Evolutionary conservation across 129 eudicot species (phyloP), one percentile per base, ranked within the genome.

Genomic region (Flaveria sonorensis): DNA sequence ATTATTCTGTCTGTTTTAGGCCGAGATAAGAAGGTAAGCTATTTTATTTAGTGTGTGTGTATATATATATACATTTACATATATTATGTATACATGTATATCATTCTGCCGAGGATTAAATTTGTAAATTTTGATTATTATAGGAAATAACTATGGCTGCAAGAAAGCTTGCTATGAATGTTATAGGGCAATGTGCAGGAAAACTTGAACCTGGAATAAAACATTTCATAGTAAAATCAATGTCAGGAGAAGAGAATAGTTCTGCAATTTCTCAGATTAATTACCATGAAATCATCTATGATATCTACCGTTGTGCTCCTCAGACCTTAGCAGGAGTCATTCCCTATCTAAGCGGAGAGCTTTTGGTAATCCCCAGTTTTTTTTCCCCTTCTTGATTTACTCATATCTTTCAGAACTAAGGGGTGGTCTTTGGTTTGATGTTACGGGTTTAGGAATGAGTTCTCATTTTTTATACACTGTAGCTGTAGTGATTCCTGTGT

Each of bases 131-230:
- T 60, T 85, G 68, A 68, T 48, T 51, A 40, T 55, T 5, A 67
- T 64, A 94, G 99, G 99, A 72, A 47, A 81, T 82, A 46, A 72
- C 79, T 1, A 68, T 56, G 83, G 86, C 96, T 78, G 97, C 92
- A 68, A 91, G 99, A 86, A 89, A 78, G 85, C 96, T 94, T 81
- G 92, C 97, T 55, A 94, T 91, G 92, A 86, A 83, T 77, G 97
- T 94, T 74, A 86, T 94, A 76, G 86, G 83, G 79, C 84, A 82
- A 6, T 91, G 97, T 89, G 81, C 94, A 30, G 90, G 84, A 63
- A 92, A 91, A 82, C 97, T 94, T 61, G 97, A 91, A 83, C 89
- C 99, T 70, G 85, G 87, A 68, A 85, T 94, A 74, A 94, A 91
- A 83, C 92, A 86, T 81, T 85, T 87, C 43, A 92, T 94, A 70